Conservation (phyloP, 2,329 filamentous ascomycete genomes). For the Epichloe sylvatica region DNA sequence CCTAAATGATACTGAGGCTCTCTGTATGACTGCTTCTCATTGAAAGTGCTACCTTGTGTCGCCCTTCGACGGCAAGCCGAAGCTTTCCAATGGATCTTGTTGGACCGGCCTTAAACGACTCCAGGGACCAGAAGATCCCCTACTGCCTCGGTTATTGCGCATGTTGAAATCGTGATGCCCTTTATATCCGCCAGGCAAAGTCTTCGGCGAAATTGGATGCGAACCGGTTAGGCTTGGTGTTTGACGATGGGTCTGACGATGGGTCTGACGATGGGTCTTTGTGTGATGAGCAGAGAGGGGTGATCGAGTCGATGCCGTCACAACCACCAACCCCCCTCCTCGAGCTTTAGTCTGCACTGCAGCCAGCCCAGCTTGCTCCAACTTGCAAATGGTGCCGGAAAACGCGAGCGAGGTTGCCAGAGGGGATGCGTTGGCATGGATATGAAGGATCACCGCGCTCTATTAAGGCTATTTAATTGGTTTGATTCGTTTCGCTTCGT, state of each 20-base stretch:
- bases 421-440: not conserved
- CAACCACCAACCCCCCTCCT: not conserved
- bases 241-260: not conserved
- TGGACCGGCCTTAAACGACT: constrained; percentile 59
- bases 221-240: not conserved
- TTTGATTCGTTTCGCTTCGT: not conserved
- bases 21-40: not conserved
- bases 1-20: not conserved
- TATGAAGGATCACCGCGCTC: not conserved
- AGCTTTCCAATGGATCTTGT: constrained; percentile 62
- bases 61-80: constrained; percentile 82
- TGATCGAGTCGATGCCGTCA: not conserved
- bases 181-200: not conserved
- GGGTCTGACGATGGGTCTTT: not conserved
- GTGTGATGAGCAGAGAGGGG: not conserved
- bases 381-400: not conserved
- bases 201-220: not conserved
- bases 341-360: constrained; percentile 11
- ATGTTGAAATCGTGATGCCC: not conserved
- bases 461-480: not conserved
- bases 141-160: constrained; percentile 16
- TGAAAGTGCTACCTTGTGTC: constrained; percentile 52
- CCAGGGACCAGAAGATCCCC: constrained; percentile 42
- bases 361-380: constrained; percentile 10
- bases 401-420: not conserved